phyloP scores from a whole-genome alignment of 176 grass and related monocot species.

The Puya raimondii region DNA sequence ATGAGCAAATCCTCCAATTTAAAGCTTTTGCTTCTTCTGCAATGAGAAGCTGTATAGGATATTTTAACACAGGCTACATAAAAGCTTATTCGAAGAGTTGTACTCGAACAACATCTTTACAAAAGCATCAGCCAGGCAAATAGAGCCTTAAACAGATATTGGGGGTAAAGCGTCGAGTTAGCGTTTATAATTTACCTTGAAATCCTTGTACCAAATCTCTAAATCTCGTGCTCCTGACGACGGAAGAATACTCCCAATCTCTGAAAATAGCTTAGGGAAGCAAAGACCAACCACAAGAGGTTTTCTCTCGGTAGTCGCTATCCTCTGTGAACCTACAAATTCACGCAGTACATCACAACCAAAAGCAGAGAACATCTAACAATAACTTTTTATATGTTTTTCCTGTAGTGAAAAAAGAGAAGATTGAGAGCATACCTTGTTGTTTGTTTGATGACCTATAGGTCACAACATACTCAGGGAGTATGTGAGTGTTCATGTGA shows the following conservation, averaged over 20 bases:
- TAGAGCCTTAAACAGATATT: too few species aligned
- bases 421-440: background rate
- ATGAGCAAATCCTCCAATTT: too few species aligned
- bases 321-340: slow-evolving; percentile 27
- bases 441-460: slow-evolving; percentile 45
- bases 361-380: background rate
- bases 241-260: slow-evolving; percentile 38
- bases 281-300: slow-evolving; percentile 15
- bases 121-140: too few species aligned
- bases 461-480: slow-evolving; percentile 72
- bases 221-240: slow-evolving; percentile 22
- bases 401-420: background rate
- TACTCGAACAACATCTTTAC: too few species aligned
- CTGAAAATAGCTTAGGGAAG: slow-evolving; percentile 48
- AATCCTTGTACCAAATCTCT: slow-evolving; percentile 32
- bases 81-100: too few species aligned
- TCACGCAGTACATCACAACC: too few species aligned
- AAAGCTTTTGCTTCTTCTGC: too few species aligned
- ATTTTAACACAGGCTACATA: too few species aligned
- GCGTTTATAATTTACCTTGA: slow-evolving; percentile 40
- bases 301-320: slow-evolving; percentile 18
- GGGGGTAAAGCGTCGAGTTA: background rate
- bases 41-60: too few species aligned
- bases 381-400: too few species aligned
- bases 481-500: slow-evolving; percentile 69